phyloP scores from a whole-genome alignment of 75 land plant genomes.

The Picea sitchensis region DNA sequence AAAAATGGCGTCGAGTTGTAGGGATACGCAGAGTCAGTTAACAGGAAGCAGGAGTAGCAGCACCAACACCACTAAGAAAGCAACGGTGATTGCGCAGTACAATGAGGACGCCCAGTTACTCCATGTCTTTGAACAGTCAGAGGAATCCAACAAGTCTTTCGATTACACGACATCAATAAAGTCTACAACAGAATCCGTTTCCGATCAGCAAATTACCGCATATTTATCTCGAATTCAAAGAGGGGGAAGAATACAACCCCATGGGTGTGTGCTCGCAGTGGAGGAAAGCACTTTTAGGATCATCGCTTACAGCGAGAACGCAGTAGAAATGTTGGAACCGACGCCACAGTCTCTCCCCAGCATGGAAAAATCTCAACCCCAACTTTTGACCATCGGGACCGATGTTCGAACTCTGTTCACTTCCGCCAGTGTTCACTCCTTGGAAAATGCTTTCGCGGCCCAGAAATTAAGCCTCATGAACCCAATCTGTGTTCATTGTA shows the following conservation, averaged over 20 bases:
- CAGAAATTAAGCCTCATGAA: slow-evolving; percentile 75
- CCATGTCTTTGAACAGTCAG: slow-evolving; percentile 89
- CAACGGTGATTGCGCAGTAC: slow-evolving; percentile 75
- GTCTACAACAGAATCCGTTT: slow-evolving; percentile 29
- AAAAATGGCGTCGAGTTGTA: too few relatives aligned
- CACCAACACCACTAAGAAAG: background rate
- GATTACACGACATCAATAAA: slow-evolving; percentile 71
- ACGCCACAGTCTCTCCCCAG: slow-evolving; percentile 63
- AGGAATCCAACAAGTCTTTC: slow-evolving; percentile 71
- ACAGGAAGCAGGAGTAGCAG: background rate
- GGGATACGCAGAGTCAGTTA: too few relatives aligned
- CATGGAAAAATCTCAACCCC: slow-evolving; percentile 21
- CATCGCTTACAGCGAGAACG: slow-evolving; percentile 71
- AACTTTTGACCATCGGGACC: slow-evolving; percentile 46
- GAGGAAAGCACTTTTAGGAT: slow-evolving; percentile 67
- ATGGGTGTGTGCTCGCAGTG: slow-evolving; percentile 85
- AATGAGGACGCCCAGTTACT: slow-evolving; percentile 81
- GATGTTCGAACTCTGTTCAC: slow-evolving; percentile 77
- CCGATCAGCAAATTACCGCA: slow-evolving; percentile 79
- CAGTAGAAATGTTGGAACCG: slow-evolving; percentile 67
- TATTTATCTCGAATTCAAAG: slow-evolving; percentile 88
- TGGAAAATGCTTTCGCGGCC: slow-evolving; percentile 68
- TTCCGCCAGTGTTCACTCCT: slow-evolving; percentile 41
- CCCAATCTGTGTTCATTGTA: slow-evolving; percentile 73
- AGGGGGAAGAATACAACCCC: slow-evolving; percentile 88